Base-by-base conservation (phyloP, 1,284 basidiomycete species). In the Earliella scabrosa region DNA sequence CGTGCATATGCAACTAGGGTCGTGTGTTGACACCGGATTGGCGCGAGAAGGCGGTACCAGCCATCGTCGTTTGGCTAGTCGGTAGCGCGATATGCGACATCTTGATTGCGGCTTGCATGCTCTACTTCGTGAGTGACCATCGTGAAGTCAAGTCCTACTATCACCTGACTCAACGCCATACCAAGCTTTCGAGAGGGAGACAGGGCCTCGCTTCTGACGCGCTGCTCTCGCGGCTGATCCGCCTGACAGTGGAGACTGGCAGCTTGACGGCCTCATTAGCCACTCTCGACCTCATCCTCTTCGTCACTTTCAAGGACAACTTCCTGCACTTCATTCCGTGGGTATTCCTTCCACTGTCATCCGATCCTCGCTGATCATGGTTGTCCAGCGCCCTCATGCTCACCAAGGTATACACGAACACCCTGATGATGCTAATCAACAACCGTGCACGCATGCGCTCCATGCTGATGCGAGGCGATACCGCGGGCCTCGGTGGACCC, bases 401-500 rank as follows among this genome's bases (percentile, higher is more conserved):
- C 27, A 51, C 54, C 41, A 62, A 62, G 51, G 50, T 62, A 6
- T 62, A 62, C 54, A 53, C 53, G 27, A 62, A 59, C 49, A 53
- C 57, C 21, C 53, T 59, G 9, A 39, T 62, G 36, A 50, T 62
- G 18, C 31, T 59, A n/a, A 36, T 62, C 46, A 59, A 62, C 51
- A 62, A 56, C 45, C 60, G 60, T 36, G 29, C 38, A 13, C 41
- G 32, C 16, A 45, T 59, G 20, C 41, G 48, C 21, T 11, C 10
- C 26, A 50, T 50, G 47, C 2, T 38, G 35, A 41, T 41, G 39
- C 7, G 39, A 24, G 21, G 21, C 21, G 39, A 41, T n/a, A 13
- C 21, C 3, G 23, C 21, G 39, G 24, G 24, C 21, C 13, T 41
- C 1, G 24, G 39, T 24, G 11, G 11, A 24, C 39, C 11, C 16